Percentiles rank a stretch among this genome's conserved stretches.
phyloP scores from a whole-genome alignment of 371 early-diverging fungal genomes.

The Circinella minor region DNA sequence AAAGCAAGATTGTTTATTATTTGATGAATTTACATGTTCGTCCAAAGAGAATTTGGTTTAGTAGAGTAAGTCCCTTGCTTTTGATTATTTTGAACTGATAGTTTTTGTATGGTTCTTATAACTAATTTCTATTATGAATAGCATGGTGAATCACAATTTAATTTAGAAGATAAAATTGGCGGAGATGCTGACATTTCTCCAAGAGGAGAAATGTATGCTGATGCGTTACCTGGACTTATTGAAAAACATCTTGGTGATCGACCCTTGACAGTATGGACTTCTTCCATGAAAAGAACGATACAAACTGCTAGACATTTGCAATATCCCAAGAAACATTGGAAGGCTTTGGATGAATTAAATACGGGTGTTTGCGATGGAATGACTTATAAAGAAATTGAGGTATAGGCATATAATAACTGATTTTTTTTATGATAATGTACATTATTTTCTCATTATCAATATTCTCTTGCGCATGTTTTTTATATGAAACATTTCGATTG shows the following conservation, averaged over 20 bases:
- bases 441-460: no score
- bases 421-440: no score
- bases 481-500: background rate
- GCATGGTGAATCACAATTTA: conserved; percentile 90
- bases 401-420: conserved; percentile 21
- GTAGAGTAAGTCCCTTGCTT: conserved; percentile 54
- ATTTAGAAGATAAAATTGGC: conserved; percentile 90
- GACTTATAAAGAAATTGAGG: conserved; percentile 97
- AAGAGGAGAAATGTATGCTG: conserved; percentile 84
- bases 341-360: conserved; percentile 96
- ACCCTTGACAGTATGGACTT: conserved; percentile 92
- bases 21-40: conserved; percentile 97
- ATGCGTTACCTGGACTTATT: conserved; percentile 82
- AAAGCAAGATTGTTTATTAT: conserved; percentile 94
- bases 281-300: conserved; percentile 89
- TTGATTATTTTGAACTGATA: background rate
- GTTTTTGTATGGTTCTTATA: no score
- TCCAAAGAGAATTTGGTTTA: conserved; percentile 90
- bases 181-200: conserved; percentile 93
- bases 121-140: background rate
- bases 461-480: no score
- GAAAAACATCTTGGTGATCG: conserved; percentile 68
- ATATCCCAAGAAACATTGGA: conserved; percentile 93
- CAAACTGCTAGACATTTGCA: conserved; percentile 82
- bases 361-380: conserved; percentile 98